Base-by-base conservation (phyloP, 257 asterid genomes). In the Echium plantagineum region DNA sequence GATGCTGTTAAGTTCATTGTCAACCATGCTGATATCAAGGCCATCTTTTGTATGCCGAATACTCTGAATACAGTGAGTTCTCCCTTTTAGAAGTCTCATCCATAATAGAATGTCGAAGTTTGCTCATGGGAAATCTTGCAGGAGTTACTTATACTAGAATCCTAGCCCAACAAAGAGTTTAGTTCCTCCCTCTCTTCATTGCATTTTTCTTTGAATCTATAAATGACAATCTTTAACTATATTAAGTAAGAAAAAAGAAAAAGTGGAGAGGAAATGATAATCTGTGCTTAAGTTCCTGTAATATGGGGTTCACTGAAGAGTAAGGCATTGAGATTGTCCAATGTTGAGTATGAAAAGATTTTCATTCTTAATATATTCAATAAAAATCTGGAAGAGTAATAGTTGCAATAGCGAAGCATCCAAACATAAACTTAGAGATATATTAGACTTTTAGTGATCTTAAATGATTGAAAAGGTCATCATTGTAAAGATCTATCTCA, bases 1-100 rank as follows among this genome's bases (percentile, higher is more conserved):
- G 98, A 91, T 78, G 95, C 96, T 75, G 98, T 87, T 64, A 88
- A 78, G 74, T 88, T n/a, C 62, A 91, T 91, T 38, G 89, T 70
- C 15, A 83, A 82, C 72, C 98, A 91, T 79, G 94, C 96, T 65
- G 81, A 70, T 59, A 67, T 85, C 68, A 80, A 79, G 70, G 98
- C 95, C 71, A 83, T 91, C 58, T 78, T 88, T 74, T 91, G 46
- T 35, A 35, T 35, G 46, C 46, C 46, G 9, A 35, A 35, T 13
- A 35, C 46, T 7, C 46, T 35, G 46, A 35, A 35, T 9, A 35
- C 12, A 0, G 46, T 35, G 46, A 35, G 46, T 28, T 35, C 10
- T 35, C 5, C 9, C 1, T 7, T 8, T 35, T 35, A 35, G 46
- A 35, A 9, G 46, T 35, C 46, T 35, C 10, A 35, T 35, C 9